These are phyloP conservation scores for Onygenales sp. DNA, from an alignment of 2,329 filamentous ascomycete species.

Conservation along the genomic window DNA sequence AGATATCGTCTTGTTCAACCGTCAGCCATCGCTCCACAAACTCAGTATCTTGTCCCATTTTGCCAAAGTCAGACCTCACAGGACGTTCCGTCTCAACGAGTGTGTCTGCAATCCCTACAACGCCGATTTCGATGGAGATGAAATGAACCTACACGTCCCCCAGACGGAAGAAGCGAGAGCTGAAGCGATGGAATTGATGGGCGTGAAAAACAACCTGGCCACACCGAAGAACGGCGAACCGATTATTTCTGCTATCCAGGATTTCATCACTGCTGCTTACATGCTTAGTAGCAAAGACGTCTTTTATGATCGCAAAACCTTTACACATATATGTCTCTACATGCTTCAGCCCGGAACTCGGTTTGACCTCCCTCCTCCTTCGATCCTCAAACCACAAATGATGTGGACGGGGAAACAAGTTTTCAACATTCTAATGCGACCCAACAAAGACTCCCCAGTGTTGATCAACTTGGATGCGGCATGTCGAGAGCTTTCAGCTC, in stretches of 20 bases:
- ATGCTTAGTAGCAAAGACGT: conserved; percentile 84
- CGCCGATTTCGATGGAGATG: conserved; percentile 96
- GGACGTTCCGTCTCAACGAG: conserved; percentile 93
- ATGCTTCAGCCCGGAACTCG: conserved; percentile 77
- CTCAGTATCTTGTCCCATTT: conserved; percentile 96
- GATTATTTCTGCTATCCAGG: conserved; percentile 97
- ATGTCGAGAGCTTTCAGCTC: conserved; percentile 59
- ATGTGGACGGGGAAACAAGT: conserved; percentile 97
- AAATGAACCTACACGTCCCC: conserved; percentile 98
- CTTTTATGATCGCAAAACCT: conserved; percentile 82
- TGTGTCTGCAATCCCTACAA: conserved; percentile 98
- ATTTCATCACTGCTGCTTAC: conserved; percentile 95
- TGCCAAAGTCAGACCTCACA: conserved; percentile 86
- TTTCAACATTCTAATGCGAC: conserved; percentile 84
- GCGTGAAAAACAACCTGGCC: conserved; percentile 89
- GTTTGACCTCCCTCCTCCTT: conserved; percentile 77
- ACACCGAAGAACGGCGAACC: conserved; percentile 97
- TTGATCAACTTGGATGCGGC: conserved; percentile 88
- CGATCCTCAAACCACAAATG: conserved; percentile 73
- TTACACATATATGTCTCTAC: conserved; percentile 82
- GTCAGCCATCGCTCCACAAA: conserved; percentile 94
- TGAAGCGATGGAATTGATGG: conserved; percentile 94
- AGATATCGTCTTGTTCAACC: conserved; percentile 95
- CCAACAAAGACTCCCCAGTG: conserved; percentile 74
- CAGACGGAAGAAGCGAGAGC: conserved; percentile 95